Evolutionary conservation across 768 basidiomycete species (phyloP).

Genomic region (Suillus variegatus): DNA sequence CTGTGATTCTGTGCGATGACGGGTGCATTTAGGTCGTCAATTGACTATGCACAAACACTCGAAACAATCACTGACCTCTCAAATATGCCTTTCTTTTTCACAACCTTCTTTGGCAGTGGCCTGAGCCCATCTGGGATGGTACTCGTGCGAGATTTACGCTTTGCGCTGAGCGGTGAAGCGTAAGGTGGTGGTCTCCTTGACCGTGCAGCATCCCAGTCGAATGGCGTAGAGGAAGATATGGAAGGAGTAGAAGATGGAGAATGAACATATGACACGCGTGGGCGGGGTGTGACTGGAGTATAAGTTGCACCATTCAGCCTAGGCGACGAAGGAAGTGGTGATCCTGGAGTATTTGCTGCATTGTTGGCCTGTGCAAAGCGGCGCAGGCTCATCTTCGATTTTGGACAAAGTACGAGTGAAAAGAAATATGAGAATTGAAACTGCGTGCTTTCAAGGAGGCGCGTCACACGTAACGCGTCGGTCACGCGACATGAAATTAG

Average conservation of each 20-base stretch:
- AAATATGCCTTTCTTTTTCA: conserved; percentile 65
- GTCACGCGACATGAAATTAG: conserved; percentile 22
- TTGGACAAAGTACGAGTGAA: conserved; percentile 7
- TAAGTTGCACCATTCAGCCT: conserved; percentile 32
- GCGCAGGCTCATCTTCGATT: conserved; percentile 50
- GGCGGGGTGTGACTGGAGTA: conserved; percentile 47
- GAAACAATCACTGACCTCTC: conserved; percentile 48
- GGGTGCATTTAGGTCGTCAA: conserved; percentile 15
- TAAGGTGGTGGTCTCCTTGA: conserved; percentile 71
- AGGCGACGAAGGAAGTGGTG: conserved; percentile 43
- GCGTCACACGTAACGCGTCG: conserved; percentile 27
- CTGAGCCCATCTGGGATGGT: conserved; percentile 21
- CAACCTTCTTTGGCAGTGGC: conserved; percentile 50
- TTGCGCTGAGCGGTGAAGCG: conserved; percentile 54
- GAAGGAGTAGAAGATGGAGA: conserved; percentile 71
- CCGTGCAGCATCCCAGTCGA: conserved; percentile 88
- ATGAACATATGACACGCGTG: conserved; percentile 54
- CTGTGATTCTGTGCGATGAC: conserved; percentile 46
- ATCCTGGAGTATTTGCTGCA: conserved; percentile 38
- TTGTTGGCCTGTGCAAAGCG: conserved; percentile 57
- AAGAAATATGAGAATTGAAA: neutral
- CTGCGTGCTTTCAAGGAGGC: conserved; percentile 22
- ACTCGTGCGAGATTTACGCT: conserved; percentile 44
- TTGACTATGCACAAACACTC: conserved; percentile 13
- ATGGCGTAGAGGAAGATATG: conserved; percentile 72